Base-by-base conservation (phyloP, 1,284 basidiomycete genomes). In the Ustilago curta region DNA sequence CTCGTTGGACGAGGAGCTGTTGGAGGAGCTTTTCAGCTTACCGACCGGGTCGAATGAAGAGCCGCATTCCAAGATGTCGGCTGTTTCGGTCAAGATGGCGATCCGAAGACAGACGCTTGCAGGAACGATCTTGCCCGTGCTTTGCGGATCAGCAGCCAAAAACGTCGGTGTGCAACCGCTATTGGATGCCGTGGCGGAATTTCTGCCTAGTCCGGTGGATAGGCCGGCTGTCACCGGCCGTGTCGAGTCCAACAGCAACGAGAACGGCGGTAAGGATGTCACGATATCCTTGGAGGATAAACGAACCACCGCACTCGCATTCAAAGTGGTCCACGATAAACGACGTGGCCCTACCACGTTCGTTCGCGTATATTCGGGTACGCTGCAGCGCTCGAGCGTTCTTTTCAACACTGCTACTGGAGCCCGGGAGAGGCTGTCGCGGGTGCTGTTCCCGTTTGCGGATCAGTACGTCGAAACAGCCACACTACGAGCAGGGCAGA, bases 261-360 rank as follows among this genome's bases (percentile, higher is more conserved):
- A 51, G n/a, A 14, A 14, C 35, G 35, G 12, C 2, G 63, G 88
- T 51, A 83, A 81, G 12, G 79, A 85, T 37, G 59, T 76, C 2
- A n/a, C 58, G 2, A 52, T 79, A 44, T 50, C 65, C 14, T 48
- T 77, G 5, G 27, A 48, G 9, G 68, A 70, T 54, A 53, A 54
- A 49, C 49, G 61, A 0, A 62, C 70, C 19, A 57, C 68, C 12
- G 68, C 69, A 1, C 87, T 95, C 23, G 93, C 92, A 0, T 95
- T 94, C 92, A 95, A 95, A 83, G 93, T 95, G 19, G 88, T 88
- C 25, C 94, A 92, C 91, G 92, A 95, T 83, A 91, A 90, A 71
- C 89, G 89, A 66, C 89, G 88, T 72, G 93, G 93, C 16, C 95
- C 93, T 90, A 93, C 94, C 90, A 95, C 93, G 0, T 95, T 94